Conservation (phyloP, 352 stramenopile genomes). For the Phytopythium litorale region DNA sequence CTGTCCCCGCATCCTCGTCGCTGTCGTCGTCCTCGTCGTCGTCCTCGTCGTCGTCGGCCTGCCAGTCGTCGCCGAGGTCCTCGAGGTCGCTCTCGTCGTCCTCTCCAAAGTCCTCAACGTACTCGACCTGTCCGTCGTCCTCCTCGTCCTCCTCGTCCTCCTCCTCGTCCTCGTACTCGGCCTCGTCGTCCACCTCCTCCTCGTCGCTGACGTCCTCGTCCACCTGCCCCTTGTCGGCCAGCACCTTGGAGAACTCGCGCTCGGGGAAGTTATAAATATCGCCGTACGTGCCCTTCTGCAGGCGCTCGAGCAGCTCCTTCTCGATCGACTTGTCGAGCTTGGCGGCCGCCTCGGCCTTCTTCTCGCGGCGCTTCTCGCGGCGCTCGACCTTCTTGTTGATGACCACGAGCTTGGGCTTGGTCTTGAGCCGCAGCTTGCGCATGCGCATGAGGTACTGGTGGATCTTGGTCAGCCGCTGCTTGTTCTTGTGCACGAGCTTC, state of each 20-base stretch:
- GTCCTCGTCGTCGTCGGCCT: conserved; percentile 35
- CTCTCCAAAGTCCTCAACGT: conserved; percentile 54
- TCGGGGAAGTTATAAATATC: conserved; percentile 99
- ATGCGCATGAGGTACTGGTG: conserved; percentile 99
- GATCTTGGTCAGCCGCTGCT: conserved; percentile 99
- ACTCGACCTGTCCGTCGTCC: conserved; percentile 69
- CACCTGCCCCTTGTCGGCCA: conserved; percentile 82
- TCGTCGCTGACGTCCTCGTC: conserved; percentile 91
- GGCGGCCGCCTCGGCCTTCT: conserved; percentile 95
- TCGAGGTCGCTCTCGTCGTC: conserved; percentile 49
- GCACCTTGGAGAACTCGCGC: conserved; percentile 85
- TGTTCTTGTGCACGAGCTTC: conserved; percentile 97
- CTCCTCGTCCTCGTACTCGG: conserved; percentile 56
- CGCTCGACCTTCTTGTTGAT: conserved; percentile 96
- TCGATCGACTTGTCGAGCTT: conserved; percentile 96
- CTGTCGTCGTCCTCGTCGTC: conserved; percentile 30
- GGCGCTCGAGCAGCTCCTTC: conserved; percentile 96
- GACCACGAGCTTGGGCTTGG: conserved; percentile 91
- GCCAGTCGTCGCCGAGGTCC: conserved; percentile 16
- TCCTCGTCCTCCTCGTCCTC: conserved; percentile 71
- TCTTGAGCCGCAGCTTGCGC: conserved; percentile 96
- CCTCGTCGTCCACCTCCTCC: conserved; percentile 65
- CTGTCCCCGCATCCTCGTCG: conserved; percentile 39
- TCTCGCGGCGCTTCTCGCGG: conserved; percentile 93
- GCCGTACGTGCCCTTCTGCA: conserved; percentile 97